Base-by-base conservation (phyloP, 495 filamentous ascomycete genomes). In the Chaetomium fimeti region DNA sequence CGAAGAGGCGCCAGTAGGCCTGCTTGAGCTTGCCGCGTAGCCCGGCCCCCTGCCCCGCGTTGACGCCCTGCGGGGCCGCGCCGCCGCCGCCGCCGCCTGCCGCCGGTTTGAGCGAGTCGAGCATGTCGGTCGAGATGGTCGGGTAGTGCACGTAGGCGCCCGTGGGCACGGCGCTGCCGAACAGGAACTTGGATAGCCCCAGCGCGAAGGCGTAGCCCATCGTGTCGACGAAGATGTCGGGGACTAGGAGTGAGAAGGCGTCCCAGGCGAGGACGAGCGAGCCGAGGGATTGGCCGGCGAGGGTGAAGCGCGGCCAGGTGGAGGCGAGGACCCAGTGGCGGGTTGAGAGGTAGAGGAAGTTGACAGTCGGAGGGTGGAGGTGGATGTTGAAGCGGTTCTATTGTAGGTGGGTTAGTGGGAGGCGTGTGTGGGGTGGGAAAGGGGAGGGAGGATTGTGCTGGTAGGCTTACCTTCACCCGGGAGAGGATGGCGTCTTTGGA, bases 61-160 rank as follows among this genome's bases (percentile, higher is more conserved):
- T 92, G 57, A 94, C 78, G 6, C 92, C 93, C 65, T 92, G 87
- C 5, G 51, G 11, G 6, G 51, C 24, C n/a, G n/a, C n/a, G n/a
- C n/a, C n/a, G 49, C 3, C 22, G 7, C 29, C n/a, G 48, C 83
- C 87, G 25, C 77, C 82, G 13, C 69, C 43, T 12, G 78, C 78
- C 29, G 75, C 73, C 16, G 89, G 84, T 62, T 91, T 83, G 13
- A 98, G 87, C 22, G 91, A 91, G 47, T 81, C 82, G 7, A 98
- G 87, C 94, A 98, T 98, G 74, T 98, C 95, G 38, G 93, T 98
- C 6, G 92, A 97, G 53, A 98, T 98, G 52, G 94, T 97, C 7
- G 94, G 94, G 72, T 97, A 98, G 75, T 98, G 94, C 2, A 98
- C 93, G 71, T 98, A 98, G 16, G 94, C 94, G 40, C 83, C 91